Base-by-base conservation (phyloP, 768 basidiomycete species). In the Suillus subaureus region DNA sequence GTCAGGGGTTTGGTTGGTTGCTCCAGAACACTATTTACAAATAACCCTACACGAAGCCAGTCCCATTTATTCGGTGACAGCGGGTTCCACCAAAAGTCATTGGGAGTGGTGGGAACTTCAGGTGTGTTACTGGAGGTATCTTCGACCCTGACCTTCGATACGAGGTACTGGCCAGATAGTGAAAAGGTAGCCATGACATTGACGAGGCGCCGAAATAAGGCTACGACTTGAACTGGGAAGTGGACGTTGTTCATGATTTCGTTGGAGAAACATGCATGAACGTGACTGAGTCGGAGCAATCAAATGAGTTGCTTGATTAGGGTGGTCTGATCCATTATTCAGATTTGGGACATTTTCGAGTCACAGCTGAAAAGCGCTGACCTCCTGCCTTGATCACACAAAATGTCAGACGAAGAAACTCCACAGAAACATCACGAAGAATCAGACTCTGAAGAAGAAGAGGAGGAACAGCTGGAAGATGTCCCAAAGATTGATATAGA, bases 401-500 rank as follows among this genome's bases (percentile, higher is more conserved):
- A 69, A 62, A 93, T 93, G 91, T 79, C 89, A 33, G 85, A 82
- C 67, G 89, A 92, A 80, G 89, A 91, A 76, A 86, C 84, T 74
- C 79, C 80, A 16, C 84, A 85, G 73, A 90, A 90, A 78, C 80
- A 73, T 65, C 82, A 85, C 69, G 85, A 89, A 39, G 90, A 89
- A 12, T 90, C 89, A 0, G 90, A 90, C 9, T 89, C 87, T 9
- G 90, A 91, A 58, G 88, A 91, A 60, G 88, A 87, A 49, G 87
- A 85, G 40, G 86, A 87, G 26, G 84, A 83, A 51, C 79, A 74
- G 12, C 74, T 82, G 23, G 88, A 89, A 60, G 75, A 78, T 37
- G 68, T 91, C 72, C 88, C 88, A 33, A 82, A 84, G 66, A 79
- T 96, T 70, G 87, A 97, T 39, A 79, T 97, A 72, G 96, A 97